Conservation (phyloP, 2,329 filamentous ascomycete species). For the Nothophoma quercina region DNA sequence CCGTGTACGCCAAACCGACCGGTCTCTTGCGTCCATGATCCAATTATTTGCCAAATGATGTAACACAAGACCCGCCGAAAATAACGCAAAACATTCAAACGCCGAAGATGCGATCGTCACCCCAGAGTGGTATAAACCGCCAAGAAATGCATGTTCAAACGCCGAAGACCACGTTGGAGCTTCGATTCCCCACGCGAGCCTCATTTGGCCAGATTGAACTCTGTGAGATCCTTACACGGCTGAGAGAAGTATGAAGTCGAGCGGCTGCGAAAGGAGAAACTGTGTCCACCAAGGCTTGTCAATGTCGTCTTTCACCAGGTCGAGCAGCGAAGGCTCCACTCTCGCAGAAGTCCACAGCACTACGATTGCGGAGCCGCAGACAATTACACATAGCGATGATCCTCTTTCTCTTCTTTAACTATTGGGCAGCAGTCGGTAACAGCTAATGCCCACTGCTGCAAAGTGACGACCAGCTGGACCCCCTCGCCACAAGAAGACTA, state of each 20-base stretch:
- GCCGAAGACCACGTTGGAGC: not conserved
- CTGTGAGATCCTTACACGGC: too few relatives aligned
- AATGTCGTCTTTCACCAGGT: too few relatives aligned
- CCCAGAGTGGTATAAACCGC: constrained; percentile 4
- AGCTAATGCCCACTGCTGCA: not conserved
- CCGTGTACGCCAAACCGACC: not conserved
- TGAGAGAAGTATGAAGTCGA: too few relatives aligned
- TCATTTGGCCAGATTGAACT: not conserved
- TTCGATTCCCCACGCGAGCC: not conserved
- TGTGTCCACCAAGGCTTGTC: too few relatives aligned
- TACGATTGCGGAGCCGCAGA: not conserved
- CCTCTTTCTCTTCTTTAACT: not conserved
- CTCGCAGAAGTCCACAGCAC: not conserved
- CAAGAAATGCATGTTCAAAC: not conserved
- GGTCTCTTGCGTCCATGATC: not conserved
- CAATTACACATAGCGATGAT: not conserved
- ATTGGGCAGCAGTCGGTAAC: not conserved
- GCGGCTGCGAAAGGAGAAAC: too few relatives aligned
- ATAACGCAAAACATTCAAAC: not conserved
- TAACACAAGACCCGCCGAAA: not conserved
- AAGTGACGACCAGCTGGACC: not conserved
- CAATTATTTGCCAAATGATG: not conserved
- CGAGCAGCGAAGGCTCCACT: not conserved
- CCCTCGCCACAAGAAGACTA: not conserved
- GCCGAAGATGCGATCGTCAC: constrained; percentile 3